Conservation (phyloP, 176 grass and related monocot species). For the Cenchrus fungigraminus region DNA sequence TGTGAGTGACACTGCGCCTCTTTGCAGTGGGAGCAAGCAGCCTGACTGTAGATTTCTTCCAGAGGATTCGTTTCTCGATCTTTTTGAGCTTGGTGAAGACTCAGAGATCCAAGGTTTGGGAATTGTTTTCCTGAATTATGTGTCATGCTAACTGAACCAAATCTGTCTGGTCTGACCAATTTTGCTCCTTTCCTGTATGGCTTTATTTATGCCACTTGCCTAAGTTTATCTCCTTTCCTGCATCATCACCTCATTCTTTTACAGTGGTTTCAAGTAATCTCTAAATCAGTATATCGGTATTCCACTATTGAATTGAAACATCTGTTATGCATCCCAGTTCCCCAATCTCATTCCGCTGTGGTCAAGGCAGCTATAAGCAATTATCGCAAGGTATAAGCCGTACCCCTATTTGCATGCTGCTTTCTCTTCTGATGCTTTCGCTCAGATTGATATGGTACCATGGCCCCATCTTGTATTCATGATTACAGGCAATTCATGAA, state of each 20-base stretch:
- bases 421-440: constrained; percentile 2
- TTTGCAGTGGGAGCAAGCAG: constrained; percentile 88
- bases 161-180: not conserved
- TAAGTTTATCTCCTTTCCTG: not conserved
- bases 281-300: not conserved
- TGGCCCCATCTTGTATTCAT: constrained; percentile 32
- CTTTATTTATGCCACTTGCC: constrained; percentile 3
- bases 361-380: constrained; percentile 72
- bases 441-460: constrained; percentile 17
- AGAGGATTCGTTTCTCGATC: constrained; percentile 84
- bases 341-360: constrained; percentile 55
- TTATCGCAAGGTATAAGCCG: constrained; percentile 61
- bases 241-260: not conserved
- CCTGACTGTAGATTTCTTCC: constrained; percentile 83
- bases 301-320: constrained; percentile 8
- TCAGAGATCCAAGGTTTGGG: constrained; percentile 83
- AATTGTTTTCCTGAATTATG: constrained; percentile 29
- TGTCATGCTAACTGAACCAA: not conserved
- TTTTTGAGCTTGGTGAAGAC: constrained; percentile 69
- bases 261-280: constrained; percentile 2
- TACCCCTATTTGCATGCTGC: not conserved
- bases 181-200: not conserved
- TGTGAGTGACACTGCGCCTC: constrained; percentile 30
- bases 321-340: constrained; percentile 55
- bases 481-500: constrained; percentile 70